Evolutionary conservation across 768 basidiomycete genomes (phyloP).

Genomic region (Leucosporidium creatinivorum): DNA sequence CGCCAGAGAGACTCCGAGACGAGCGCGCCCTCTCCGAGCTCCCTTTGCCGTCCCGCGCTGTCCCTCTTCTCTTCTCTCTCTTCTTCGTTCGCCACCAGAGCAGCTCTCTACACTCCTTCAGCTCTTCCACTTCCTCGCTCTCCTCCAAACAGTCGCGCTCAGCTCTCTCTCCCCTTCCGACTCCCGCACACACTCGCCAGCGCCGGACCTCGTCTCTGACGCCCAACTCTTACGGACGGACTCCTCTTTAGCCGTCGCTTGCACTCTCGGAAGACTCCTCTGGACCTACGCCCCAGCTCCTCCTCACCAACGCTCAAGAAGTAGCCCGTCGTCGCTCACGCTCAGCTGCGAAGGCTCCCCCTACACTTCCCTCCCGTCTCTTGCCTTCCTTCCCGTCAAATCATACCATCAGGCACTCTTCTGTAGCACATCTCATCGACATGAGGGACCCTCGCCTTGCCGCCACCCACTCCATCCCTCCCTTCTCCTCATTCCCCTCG

Average conservation of each 20-base stretch:
- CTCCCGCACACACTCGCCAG: background rate
- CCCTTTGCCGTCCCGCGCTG: background rate
- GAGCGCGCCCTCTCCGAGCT: background rate
- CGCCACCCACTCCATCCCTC: too few relatives aligned
- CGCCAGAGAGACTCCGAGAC: background rate
- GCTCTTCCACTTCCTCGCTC: background rate
- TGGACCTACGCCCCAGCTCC: too few relatives aligned
- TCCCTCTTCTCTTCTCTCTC: background rate
- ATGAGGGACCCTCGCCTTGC: too few relatives aligned
- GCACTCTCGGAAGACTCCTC: too few relatives aligned
- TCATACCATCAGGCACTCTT: too few relatives aligned
- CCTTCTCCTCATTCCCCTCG: too few relatives aligned
- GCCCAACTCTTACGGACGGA: background rate
- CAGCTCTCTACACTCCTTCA: background rate
- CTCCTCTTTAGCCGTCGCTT: background rate
- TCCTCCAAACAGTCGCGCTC: background rate
- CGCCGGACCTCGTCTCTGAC: background rate
- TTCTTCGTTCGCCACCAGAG: background rate
- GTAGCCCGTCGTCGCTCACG: too few relatives aligned
- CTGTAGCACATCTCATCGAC: too few relatives aligned
- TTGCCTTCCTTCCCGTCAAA: too few relatives aligned
- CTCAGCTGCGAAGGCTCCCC: too few relatives aligned
- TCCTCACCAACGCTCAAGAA: too few relatives aligned
- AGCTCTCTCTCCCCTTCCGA: background rate
- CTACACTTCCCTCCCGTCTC: too few relatives aligned